Evolutionary conservation across 2,329 filamentous ascomycete genomes (phyloP).

Genomic region (Fusarium protoensiforme): DNA sequence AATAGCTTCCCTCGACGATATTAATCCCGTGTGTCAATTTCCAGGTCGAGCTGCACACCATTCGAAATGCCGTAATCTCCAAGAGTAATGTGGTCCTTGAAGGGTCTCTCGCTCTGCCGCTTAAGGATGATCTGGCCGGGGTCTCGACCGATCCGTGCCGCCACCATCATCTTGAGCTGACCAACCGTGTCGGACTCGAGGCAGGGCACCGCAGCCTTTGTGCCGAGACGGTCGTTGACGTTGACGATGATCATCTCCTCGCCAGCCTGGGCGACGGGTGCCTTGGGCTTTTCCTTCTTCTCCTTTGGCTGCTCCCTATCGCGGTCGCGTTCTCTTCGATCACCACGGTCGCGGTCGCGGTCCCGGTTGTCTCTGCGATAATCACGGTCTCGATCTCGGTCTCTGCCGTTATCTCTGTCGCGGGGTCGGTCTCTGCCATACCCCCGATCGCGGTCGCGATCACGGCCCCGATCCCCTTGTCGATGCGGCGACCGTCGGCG

Average conservation of each 20-base stretch:
- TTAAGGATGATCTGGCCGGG: constrained; percentile 93
- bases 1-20: not conserved
- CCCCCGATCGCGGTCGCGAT: constrained; percentile 38
- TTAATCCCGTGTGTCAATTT: constrained; percentile 71
- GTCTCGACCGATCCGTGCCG: constrained; percentile 86
- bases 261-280: constrained; percentile 46
- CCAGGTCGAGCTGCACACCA: constrained; percentile 77
- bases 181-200: constrained; percentile 85
- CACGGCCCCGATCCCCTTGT: constrained; percentile 33
- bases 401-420: constrained; percentile 6
- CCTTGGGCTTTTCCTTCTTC: constrained; percentile 51
- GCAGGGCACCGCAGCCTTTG: constrained; percentile 94
- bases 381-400: constrained; percentile 36
- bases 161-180: constrained; percentile 91
- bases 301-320: constrained; percentile 45
- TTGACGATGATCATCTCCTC: constrained; percentile 95
- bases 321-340: constrained; percentile 24
- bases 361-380: constrained; percentile 40
- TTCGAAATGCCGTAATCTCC: constrained; percentile 96
- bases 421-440: constrained; percentile 19
- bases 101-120: constrained; percentile 90
- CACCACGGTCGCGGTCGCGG: constrained; percentile 28
- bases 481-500: constrained; percentile 39
- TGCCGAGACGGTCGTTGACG: constrained; percentile 94
- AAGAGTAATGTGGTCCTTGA: constrained; percentile 89